Conservation (phyloP, 1,284 basidiomycete genomes). For the Leccinum solheimii region DNA sequence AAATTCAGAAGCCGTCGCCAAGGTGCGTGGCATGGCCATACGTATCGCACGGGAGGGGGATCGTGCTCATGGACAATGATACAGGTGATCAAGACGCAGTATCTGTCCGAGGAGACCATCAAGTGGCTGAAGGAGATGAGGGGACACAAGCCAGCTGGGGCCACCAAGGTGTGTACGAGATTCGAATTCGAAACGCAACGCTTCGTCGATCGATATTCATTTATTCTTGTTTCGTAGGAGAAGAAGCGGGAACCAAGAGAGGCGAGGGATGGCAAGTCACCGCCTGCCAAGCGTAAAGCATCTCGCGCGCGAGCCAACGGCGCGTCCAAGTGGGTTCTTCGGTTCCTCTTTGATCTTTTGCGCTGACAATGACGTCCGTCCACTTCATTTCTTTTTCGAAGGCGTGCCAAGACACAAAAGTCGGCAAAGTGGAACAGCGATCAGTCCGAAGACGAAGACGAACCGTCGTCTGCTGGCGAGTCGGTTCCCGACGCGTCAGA, state of each 20-base stretch:
- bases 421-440: slow-evolving; percentile 33
- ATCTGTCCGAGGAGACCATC: slow-evolving; percentile 61
- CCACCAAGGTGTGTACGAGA: slow-evolving; percentile 21
- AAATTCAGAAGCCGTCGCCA: slow-evolving; percentile 59
- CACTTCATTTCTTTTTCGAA: slow-evolving; percentile 24
- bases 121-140: slow-evolving; percentile 51
- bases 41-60: background rate
- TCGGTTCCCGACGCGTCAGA: slow-evolving; percentile 31
- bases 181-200: background rate
- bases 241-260: slow-evolving; percentile 35
- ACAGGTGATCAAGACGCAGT: slow-evolving; percentile 64
- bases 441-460: slow-evolving; percentile 38
- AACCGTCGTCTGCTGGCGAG: slow-evolving; percentile 31
- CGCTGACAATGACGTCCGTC: slow-evolving; percentile 9
- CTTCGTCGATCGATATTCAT: background rate
- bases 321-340: slow-evolving; percentile 40
- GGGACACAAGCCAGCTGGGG: slow-evolving; percentile 22
- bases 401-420: slow-evolving; percentile 36
- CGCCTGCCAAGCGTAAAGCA: slow-evolving; percentile 44
- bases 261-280: slow-evolving; percentile 34
- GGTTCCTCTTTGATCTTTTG: background rate
- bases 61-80: slow-evolving; percentile 6
- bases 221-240: slow-evolving; percentile 25
- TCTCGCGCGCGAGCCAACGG: slow-evolving; percentile 41
- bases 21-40: slow-evolving; percentile 41